A percentile compares a stretch with the other conserved stretches of the same genome.
phyloP scores from a whole-genome alignment of 169 alveolate species.

The Plasmodium ovale region DNA sequence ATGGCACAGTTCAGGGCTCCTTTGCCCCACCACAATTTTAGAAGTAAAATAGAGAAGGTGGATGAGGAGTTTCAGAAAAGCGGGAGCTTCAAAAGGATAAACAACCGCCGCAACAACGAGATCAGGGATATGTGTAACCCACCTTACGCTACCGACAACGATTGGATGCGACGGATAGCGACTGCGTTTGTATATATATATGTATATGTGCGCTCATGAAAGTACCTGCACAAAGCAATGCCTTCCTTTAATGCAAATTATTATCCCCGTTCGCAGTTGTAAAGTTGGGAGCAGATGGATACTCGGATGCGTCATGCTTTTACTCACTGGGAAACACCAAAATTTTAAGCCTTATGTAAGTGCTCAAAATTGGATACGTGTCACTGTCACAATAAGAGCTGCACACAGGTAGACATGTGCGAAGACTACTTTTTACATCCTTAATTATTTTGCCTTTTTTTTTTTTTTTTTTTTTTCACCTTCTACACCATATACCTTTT shows the following conservation, averaged over 20 bases:
- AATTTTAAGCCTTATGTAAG: conserved; percentile 41
- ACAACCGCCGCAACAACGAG: conserved; percentile 61
- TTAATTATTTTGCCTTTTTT: background rate
- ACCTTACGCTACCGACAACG: too few species aligned
- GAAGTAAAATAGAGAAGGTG: conserved; percentile 47
- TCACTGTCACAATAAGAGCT: background rate
- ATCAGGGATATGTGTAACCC: conserved; percentile 71
- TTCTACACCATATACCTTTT: conserved; percentile 5
- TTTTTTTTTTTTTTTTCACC: background rate
- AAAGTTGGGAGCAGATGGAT: conserved; percentile 63
- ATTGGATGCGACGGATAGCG: too few species aligned
- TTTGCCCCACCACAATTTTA: conserved; percentile 54
- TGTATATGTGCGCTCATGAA: background rate
- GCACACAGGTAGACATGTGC: background rate
- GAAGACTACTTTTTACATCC: too few species aligned
- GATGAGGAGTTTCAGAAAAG: conserved; percentile 53
- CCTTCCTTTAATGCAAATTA: background rate
- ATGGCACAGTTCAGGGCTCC: conserved; percentile 60
- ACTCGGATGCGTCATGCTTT: conserved; percentile 69
- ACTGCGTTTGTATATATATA: background rate
- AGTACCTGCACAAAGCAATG: too few species aligned
- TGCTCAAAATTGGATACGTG: background rate
- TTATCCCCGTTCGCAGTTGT: conserved; percentile 14
- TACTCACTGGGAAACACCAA: conserved; percentile 66
- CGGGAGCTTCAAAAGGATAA: conserved; percentile 52